Evolutionary conservation across 2,329 filamentous ascomycete genomes (phyloP), one percentile per base, ranked within the genome.

Genomic region (Dendryphion nanum): DNA sequence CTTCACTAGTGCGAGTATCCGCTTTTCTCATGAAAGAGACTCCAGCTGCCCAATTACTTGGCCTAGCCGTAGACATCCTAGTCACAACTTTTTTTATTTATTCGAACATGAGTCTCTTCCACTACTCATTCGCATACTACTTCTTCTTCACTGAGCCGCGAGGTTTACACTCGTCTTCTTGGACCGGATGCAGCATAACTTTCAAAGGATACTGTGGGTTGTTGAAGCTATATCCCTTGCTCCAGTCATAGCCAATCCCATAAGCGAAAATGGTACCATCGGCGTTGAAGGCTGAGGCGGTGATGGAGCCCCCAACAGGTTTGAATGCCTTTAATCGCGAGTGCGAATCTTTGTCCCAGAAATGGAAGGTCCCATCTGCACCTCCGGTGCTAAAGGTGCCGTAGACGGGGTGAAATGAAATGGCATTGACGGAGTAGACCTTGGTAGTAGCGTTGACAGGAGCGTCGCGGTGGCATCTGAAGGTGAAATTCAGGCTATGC

Each of bases 341-440:
- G 53, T 74, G 74, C 35, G 72, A 71, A 51, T 76, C 73, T 63
- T 75, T 76, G 64, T 98, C 93, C 87, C 87, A 93, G 77, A 91
- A 93, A 72, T 93, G 87, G 75, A 97, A 98, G 1, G 93, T 96
- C 38, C 93, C 93, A 67, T 98, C 93, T 20, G 84, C 86, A 38
- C 93, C 93, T 32, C 93, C 89, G 3, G 93, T 98, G 70, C 86
- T 94, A 73, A 98, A 98, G n/a, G 93, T 98, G 59, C 93, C 93
- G 68, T 96, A 90, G 8, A 86, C 77, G 1, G 93, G 93, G 71
- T 98, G 93, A 81, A 97, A 97, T 17, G 88, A 94, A 67, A 98
- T 98, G 53, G 89, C 85, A 71, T 98, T 98, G 61, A 98, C 89
- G 2, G 89, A 84, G 74, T 90, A 93, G 55, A 97, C 93, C 60